phyloP scores from a whole-genome alignment of 306 rosid genomes.

The Fagus sylvatica region DNA sequence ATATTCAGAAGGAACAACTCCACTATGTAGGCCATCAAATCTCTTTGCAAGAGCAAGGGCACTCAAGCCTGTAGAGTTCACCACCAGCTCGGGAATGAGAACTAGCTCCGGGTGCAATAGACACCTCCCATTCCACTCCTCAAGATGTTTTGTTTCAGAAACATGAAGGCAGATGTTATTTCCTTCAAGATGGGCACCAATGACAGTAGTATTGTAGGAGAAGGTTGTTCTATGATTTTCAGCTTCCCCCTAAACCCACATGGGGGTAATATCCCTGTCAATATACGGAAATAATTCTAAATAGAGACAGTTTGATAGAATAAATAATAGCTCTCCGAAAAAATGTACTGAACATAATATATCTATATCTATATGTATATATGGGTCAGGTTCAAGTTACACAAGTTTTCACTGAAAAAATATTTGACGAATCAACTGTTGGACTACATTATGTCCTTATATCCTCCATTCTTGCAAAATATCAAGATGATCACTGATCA shows the following conservation, averaged over 20 bases:
- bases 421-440: too few relatives aligned
- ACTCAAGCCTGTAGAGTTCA: slow-evolving; percentile 83
- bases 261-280: slow-evolving; percentile 49
- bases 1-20: slow-evolving; percentile 56
- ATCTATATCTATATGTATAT: too few relatives aligned
- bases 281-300: slow-evolving; percentile 27
- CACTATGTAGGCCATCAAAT: slow-evolving; percentile 50
- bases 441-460: too few relatives aligned
- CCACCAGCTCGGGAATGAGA: slow-evolving; percentile 60
- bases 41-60: slow-evolving; percentile 67
- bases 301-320: slow-evolving; percentile 24
- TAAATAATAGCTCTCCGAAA: slow-evolving; percentile 4
- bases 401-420: too few relatives aligned
- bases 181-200: slow-evolving; percentile 70
- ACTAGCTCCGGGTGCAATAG: slow-evolving; percentile 53
- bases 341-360: background rate
- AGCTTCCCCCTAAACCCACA: slow-evolving; percentile 83
- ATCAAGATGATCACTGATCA: too few relatives aligned
- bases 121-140: slow-evolving; percentile 43
- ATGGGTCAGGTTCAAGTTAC: slow-evolving; percentile 12
- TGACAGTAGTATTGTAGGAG: slow-evolving; percentile 68
- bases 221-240: slow-evolving; percentile 71
- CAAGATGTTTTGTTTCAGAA: slow-evolving; percentile 57
- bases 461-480: too few relatives aligned
- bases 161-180: slow-evolving; percentile 57